Percentiles rank a stretch among this genome's conserved stretches.
These are phyloP conservation scores for Symbiodinium natans DNA, from an alignment of 73 alveolate genomes.

Conservation along the genomic window DNA sequence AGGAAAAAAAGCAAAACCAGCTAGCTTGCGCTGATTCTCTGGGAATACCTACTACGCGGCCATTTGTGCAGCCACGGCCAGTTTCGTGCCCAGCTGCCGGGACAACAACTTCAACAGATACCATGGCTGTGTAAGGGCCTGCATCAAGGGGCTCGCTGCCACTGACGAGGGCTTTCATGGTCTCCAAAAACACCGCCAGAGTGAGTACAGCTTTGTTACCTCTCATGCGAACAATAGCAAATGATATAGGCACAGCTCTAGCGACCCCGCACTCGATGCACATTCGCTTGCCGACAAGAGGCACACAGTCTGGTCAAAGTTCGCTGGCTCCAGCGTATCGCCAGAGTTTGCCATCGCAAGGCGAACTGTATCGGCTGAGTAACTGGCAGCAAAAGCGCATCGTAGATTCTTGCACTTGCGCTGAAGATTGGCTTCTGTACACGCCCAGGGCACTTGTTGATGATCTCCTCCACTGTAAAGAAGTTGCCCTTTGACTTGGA, in stretches of 20 bases:
- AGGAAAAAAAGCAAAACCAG: too few species aligned
- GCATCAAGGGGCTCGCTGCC: conserved; percentile 69
- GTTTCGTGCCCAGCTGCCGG: too few species aligned
- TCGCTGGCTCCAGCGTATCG: conserved; percentile 99
- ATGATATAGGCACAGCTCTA: background rate
- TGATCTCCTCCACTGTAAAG: conserved; percentile 98
- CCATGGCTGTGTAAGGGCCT: too few species aligned
- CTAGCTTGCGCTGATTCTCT: too few species aligned
- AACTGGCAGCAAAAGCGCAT: conserved; percentile 35
- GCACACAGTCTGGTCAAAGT: conserved; percentile 95
- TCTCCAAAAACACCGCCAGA: conserved; percentile 78
- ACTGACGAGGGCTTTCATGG: conserved; percentile 53
- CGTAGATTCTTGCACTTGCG: background rate
- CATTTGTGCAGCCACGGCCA: too few species aligned
- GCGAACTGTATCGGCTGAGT: conserved; percentile 99
- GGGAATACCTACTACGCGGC: too few species aligned
- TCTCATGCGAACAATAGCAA: background rate
- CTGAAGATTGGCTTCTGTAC: background rate
- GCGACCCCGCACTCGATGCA: background rate
- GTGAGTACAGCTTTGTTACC: conserved; percentile 82
- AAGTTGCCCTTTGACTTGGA: conserved; percentile 99
- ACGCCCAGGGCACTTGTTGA: conserved; percentile 96
- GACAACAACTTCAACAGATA: too few species aligned
- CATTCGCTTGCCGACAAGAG: background rate
- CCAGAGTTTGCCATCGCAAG: conserved; percentile 99